phyloP scores from a whole-genome alignment of 495 filamentous ascomycete genomes.

The Hyaloscypha finlandica region DNA sequence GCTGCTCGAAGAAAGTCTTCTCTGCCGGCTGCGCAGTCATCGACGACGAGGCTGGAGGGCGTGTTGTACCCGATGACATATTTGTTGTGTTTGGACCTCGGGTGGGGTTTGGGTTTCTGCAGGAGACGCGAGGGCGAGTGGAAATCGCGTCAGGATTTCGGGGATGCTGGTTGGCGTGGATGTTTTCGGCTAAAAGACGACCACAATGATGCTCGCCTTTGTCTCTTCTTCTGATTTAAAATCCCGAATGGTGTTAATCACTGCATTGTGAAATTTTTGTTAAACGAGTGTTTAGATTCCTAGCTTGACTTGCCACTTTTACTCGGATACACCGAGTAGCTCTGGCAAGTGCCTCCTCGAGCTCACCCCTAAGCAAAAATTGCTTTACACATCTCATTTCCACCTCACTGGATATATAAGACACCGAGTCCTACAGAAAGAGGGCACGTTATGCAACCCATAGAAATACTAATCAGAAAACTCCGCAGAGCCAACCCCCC shows the following conservation, averaged over 20 bases:
- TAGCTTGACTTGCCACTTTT: no score
- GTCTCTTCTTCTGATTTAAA: no score
- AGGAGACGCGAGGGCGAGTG: neutral
- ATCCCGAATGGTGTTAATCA: no score
- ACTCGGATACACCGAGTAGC: no score
- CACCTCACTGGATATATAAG: neutral
- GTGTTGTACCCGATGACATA: slow-evolving; percentile 28
- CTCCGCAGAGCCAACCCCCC: neutral
- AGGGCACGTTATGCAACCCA: neutral
- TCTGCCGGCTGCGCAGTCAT: slow-evolving; percentile 13
- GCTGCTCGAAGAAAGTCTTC: slow-evolving; percentile 69
- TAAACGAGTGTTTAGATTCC: no score
- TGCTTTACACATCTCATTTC: neutral
- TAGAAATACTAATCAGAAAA: neutral
- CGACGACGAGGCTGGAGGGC: slow-evolving; percentile 22
- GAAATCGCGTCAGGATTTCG: neutral
- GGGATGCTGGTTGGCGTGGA: neutral
- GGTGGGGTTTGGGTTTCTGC: neutral
- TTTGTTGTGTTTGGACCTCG: slow-evolving; percentile 4
- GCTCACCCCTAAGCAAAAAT: no score
- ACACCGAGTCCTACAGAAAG: neutral
- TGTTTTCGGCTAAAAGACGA: neutral
- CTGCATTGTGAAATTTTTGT: no score
- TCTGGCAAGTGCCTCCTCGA: no score
- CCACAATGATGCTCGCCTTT: neutral